Base-by-base conservation (phyloP, 192 early-diverging fungal species). In the Coemansia aciculifera region DNA sequence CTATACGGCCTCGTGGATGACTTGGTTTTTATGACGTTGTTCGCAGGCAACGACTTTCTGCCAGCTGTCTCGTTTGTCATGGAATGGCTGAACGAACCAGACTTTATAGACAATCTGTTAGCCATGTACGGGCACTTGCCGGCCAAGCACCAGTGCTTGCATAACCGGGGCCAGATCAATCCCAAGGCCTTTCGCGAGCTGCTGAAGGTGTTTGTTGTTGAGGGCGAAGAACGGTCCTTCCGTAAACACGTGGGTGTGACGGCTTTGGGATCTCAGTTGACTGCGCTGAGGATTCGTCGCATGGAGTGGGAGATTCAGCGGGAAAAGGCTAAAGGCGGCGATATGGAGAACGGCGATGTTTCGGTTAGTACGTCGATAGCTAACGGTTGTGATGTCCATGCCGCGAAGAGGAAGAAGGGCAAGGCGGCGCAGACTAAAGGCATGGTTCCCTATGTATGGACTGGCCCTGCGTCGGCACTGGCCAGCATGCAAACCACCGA, bases 1-100 rank as follows among this genome's bases (percentile, higher is more conserved):
- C 54, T 57, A 5, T 15, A 92, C 59, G 86, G 91, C 2, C 87
- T 94, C 15, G 88, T 97, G 32, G 97, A 99, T 73, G 96, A 99
- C 61, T 95, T 96, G 79, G 90, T 98, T 2, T 87, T 99, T 21
- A 79, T 98, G 69, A 89, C 91, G 62, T 86, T 98, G 63, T 95
- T 99, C 76, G 89, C 95, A 12, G 97, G 97, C 39, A 97, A 97
- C 70, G 97, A 99, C 84, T 98, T 96, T 83, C 70, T 99, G 65
- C 97, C 97, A 3, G 68, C 79, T 3, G 10, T 37, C 3, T 40
- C 70, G n/a, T 65, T 66, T 87, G 86, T 90, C 72, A 85, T 82
- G 52, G 87, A 60, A 38, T 60, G 59, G 59, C 44, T 67, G 17
- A 79, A 82, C 2, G 78, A 91, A 23, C 83, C 84, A 3, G 51